Evolutionary conservation across 192 early-diverging fungal species (phyloP), one percentile per base, ranked within the genome.

Genomic region (Funneliformis geosporum): DNA sequence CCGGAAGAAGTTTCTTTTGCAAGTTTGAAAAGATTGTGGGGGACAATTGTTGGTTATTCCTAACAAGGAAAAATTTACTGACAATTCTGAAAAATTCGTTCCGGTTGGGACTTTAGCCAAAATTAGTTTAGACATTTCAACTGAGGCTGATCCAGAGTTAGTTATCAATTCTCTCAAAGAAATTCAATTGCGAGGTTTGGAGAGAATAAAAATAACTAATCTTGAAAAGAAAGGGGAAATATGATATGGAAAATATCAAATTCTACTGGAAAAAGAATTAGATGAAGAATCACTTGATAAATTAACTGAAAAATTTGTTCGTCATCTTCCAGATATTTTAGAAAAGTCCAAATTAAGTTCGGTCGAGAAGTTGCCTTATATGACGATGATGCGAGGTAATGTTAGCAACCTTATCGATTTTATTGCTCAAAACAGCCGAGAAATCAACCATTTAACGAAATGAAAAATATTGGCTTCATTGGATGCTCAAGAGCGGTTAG

Each of bases 221-320:
- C 40, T 73, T 16, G 43, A 73, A 44, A 73, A 73, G 40, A 2
- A 16, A 1, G 40, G 47, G 0, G 70, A 73, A 43, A 0, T 73
- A 16, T 44, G 40, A 43, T n/a, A 46, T 8, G 71, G 71, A 4
- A 55, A 73, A 73, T 73, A 47, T 55, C 71, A 73, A 73, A 55
- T 55, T 14, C 55, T 47, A 1, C 46, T 43, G 5, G 71, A 73
- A 55, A 73, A 73, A 55, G 46, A 73, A 23, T 55, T 73, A 25
- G 46, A 27, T 33, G 71, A 73, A 46, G 23, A 25, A 39, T 1
- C 4, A 73, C 23, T 73, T 25, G 71, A 73, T 10, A 46, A 73
- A 46, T 47, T 73, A 47, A 73, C 71, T 21, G 71, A 73, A 43
- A 73, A 73, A 47, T 73, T 73, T 21, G 71, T 73, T 40, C 71